These are phyloP conservation scores for Barnettozyma salicaria DNA, from an alignment of 805 yeast genomes.

Conservation along the genomic window DNA sequence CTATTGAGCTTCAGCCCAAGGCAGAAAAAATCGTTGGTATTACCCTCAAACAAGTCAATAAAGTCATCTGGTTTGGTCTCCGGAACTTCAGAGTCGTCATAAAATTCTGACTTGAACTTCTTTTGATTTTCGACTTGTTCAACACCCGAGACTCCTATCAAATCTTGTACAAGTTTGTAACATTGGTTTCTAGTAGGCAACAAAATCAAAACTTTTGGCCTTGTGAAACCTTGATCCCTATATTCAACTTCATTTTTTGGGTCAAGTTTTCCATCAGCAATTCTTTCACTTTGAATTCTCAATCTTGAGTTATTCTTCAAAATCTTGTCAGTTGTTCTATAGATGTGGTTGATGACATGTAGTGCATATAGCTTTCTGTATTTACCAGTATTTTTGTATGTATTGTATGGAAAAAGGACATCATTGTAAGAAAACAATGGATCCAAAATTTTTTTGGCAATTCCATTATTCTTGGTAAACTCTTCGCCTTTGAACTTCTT, in stretches of 20 bases:
- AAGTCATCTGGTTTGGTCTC: conserved; percentile 76
- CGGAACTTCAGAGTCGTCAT: conserved; percentile 40
- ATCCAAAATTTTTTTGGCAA: conserved; percentile 51
- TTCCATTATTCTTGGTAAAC: conserved; percentile 26
- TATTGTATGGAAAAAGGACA: conserved; percentile 51
- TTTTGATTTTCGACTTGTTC: conserved; percentile 77
- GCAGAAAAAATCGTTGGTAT: conserved; percentile 86
- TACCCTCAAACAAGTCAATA: conserved; percentile 73
- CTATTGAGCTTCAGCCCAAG: conserved; percentile 88
- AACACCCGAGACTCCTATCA: conserved; percentile 58
- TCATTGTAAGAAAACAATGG: conserved; percentile 74
- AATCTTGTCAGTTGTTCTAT: conserved; percentile 81
- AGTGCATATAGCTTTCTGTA: conserved; percentile 60
- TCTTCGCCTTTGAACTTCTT: conserved; percentile 14
- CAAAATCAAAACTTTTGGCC: conserved; percentile 81
- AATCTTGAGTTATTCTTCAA: conserved; percentile 66
- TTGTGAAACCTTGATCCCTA: conserved; percentile 91
- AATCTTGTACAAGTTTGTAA: conserved; percentile 54
- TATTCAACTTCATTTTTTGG: conserved; percentile 50
- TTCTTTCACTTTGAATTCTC: conserved; percentile 35
- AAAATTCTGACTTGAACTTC: conserved; percentile 69
- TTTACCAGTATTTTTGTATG: conserved; percentile 41
- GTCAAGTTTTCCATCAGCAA: conserved; percentile 30
- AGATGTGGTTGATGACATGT: conserved; percentile 78
- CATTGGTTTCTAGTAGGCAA: conserved; percentile 82